A percentile compares a stretch with the other conserved stretches of the same genome.
These are phyloP conservation scores for Fusarium anthophilum DNA, from an alignment of 2,329 filamentous ascomycete genomes.

Conservation along the genomic window DNA sequence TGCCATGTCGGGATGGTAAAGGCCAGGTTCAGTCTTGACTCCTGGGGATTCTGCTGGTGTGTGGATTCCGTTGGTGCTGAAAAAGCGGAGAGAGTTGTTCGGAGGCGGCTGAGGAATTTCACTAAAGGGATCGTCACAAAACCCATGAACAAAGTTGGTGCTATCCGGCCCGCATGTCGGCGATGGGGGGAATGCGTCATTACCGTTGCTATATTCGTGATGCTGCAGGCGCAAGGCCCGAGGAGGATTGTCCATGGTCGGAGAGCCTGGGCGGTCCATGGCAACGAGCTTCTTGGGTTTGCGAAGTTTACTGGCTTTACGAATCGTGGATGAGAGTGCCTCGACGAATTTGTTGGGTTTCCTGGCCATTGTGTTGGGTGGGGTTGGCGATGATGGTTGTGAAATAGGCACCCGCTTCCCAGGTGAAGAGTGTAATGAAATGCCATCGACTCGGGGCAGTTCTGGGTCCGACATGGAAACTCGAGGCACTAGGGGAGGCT, in stretches of 20 bases:
- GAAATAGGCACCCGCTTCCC: conserved; percentile 44
- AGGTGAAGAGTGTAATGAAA: conserved; percentile 53
- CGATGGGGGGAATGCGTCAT: conserved; percentile 40
- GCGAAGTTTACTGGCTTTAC: conserved; percentile 51
- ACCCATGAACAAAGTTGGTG: conserved; percentile 49
- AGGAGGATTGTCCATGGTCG: conserved; percentile 47
- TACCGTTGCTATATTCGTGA: conserved; percentile 34
- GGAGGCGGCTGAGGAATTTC: conserved; percentile 44
- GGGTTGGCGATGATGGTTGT: conserved; percentile 47
- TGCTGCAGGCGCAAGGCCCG: conserved; percentile 47
- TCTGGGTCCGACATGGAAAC: conserved; percentile 59
- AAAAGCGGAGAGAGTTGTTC: conserved; percentile 43
- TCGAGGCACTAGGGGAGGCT: conserved; percentile 41
- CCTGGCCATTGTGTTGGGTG: conserved; percentile 43
- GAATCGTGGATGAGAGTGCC: conserved; percentile 53
- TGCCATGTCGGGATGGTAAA: conserved; percentile 39
- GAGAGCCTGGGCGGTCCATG: conserved; percentile 45
- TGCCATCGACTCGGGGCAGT: conserved; percentile 58
- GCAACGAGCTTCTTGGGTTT: conserved; percentile 41
- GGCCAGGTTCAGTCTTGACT: conserved; percentile 45
- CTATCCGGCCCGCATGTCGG: conserved; percentile 41
- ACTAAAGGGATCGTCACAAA: conserved; percentile 52
- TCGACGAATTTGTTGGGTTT: conserved; percentile 54
- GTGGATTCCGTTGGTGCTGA: conserved; percentile 45
- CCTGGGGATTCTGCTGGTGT: conserved; percentile 53